Conservation (phyloP, 2,329 filamentous ascomycete genomes). For the Cordyceps cicadae region DNA sequence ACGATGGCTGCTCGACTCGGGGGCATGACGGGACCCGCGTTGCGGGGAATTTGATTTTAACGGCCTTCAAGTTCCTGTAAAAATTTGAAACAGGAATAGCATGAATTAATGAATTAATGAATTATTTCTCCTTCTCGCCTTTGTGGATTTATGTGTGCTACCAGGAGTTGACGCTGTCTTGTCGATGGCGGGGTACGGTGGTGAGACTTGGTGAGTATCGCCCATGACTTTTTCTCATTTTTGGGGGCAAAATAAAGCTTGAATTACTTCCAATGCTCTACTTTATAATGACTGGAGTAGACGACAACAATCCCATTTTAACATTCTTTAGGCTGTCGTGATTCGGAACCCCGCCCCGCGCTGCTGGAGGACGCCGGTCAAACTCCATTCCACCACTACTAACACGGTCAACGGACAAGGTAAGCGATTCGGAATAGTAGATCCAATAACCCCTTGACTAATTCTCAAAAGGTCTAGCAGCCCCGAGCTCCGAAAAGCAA, state of each 20-base stretch:
- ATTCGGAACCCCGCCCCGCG: neutral
- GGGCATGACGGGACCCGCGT: neutral
- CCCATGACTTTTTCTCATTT: too few relatives aligned
- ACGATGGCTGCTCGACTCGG: neutral
- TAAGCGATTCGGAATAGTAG: neutral
- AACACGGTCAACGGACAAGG: neutral
- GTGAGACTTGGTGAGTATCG: too few relatives aligned
- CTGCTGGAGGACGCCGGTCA: neutral
- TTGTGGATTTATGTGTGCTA: too few relatives aligned
- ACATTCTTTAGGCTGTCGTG: neutral
- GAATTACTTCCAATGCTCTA: too few relatives aligned
- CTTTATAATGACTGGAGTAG: too few relatives aligned
- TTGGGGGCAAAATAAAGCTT: too few relatives aligned
- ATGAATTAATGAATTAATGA: too few relatives aligned
- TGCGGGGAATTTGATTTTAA: neutral
- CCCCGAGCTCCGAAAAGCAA: neutral
- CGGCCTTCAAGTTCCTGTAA: neutral
- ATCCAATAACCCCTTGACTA: neutral
- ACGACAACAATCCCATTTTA: too few relatives aligned
- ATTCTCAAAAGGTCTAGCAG: neutral
- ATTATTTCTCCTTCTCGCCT: too few relatives aligned
- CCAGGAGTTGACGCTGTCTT: too few relatives aligned
- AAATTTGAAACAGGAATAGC: too few relatives aligned
- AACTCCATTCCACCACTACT: conserved; percentile 5
- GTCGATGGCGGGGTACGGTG: too few relatives aligned